A percentile compares a stretch with the other conserved stretches of the same genome.
phyloP scores from a whole-genome alignment of 805 yeast species.

The Teunomyces tritomae region DNA sequence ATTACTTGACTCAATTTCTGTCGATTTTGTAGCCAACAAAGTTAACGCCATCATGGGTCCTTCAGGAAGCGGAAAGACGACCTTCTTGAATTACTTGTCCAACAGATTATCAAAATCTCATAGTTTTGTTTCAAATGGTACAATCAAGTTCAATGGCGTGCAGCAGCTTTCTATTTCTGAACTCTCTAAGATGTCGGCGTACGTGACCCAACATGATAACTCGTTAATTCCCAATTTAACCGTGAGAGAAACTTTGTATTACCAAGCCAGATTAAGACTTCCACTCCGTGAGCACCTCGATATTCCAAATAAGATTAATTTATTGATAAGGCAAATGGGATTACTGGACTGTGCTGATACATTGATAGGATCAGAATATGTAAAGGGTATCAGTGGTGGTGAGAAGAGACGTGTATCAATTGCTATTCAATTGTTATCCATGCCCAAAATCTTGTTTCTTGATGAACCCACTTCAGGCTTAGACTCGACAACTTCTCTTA shows the following conservation, averaged over 20 bases:
- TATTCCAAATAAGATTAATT: constrained; percentile 16
- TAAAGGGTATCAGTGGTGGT: constrained; percentile 28
- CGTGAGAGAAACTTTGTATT: constrained; percentile 25
- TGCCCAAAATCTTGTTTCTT: constrained; percentile 23
- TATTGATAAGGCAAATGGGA: constrained; percentile 19
- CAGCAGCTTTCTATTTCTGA: constrained; percentile 16
- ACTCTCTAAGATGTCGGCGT: constrained; percentile 19
- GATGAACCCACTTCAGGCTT: constrained; percentile 30
- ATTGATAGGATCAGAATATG: constrained; percentile 18
- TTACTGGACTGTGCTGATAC: constrained; percentile 28
- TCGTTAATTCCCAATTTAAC: constrained; percentile 22
- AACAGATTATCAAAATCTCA: constrained; percentile 14
- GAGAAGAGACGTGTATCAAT: constrained; percentile 27
- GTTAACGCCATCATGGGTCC: constrained; percentile 48
- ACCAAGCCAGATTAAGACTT: constrained; percentile 23
- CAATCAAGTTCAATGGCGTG: constrained; percentile 11
- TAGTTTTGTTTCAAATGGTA: constrained; percentile 14
- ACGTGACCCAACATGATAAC: constrained; percentile 24
- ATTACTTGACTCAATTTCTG: constrained; percentile 25
- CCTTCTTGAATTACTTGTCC: constrained; percentile 33
- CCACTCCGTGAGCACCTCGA: constrained; percentile 15
- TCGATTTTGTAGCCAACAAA: constrained; percentile 28
- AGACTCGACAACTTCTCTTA: constrained; percentile 22
- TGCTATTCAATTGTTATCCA: constrained; percentile 25
- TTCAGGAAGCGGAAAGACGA: constrained; percentile 45